Conservation (phyloP, 768 basidiomycete species). For the Tricholoma sp. region DNA sequence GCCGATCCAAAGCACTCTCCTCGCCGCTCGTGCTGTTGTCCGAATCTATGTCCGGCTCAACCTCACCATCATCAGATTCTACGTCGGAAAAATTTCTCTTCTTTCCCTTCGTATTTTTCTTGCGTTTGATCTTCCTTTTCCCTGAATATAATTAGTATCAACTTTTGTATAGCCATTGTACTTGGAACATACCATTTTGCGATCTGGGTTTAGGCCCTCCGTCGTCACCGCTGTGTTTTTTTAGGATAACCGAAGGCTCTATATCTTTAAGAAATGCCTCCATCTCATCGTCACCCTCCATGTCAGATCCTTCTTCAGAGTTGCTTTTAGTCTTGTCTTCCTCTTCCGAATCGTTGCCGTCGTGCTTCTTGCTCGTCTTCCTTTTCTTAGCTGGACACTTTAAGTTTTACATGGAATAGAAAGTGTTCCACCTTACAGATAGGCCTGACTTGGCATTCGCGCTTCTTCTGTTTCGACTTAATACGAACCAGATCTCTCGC, state of each 20-base stretch:
- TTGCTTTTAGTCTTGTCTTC: neutral
- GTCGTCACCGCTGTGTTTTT: neutral
- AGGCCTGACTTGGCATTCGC: neutral
- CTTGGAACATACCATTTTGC: neutral
- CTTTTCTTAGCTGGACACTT: neutral
- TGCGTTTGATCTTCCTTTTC: neutral
- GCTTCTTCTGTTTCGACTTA: neutral
- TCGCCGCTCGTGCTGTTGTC: neutral
- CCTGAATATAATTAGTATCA: neutral
- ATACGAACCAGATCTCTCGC: neutral
- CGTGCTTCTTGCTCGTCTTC: neutral
- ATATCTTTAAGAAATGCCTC: neutral
- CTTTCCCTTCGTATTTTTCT: neutral
- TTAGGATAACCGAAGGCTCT: neutral
- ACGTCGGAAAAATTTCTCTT: neutral
- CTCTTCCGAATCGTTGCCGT: neutral
- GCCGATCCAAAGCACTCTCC: neutral
- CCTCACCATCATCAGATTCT: neutral
- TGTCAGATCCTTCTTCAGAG: neutral
- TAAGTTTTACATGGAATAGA: neutral
- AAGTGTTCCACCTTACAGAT: neutral
- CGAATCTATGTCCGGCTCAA: neutral
- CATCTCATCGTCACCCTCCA: neutral
- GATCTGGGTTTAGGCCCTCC: too few relatives aligned
- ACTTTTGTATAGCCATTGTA: neutral